These are phyloP conservation scores for Monosporascus sp. DNA, from an alignment of 2,329 filamentous ascomycete species.

Conservation along the genomic window DNA sequence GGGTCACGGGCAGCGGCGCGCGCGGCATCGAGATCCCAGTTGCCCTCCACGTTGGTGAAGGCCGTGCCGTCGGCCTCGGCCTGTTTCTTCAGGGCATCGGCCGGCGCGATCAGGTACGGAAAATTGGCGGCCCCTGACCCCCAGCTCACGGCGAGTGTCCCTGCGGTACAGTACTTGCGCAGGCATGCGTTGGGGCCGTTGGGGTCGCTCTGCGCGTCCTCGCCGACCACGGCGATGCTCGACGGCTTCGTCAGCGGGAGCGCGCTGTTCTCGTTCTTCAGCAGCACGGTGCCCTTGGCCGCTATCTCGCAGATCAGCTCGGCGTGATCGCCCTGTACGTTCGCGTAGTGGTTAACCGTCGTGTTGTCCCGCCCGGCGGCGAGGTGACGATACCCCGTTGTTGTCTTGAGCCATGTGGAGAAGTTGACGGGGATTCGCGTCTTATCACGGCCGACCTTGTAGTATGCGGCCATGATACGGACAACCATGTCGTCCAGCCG, in stretches of 20 bases:
- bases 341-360: conserved; percentile 69
- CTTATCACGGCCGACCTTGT: conserved; percentile 55
- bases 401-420: conserved; percentile 76
- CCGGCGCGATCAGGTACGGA: conserved; percentile 70
- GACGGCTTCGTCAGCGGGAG: conserved; percentile 53
- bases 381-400: conserved; percentile 62
- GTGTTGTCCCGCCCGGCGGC: conserved; percentile 56
- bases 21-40: conserved; percentile 19
- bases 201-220: conserved; percentile 72
- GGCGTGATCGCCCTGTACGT: conserved; percentile 69
- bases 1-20: conserved; percentile 15
- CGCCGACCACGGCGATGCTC: conserved; percentile 70
- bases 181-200: conserved; percentile 72
- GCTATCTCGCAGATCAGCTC: conserved; percentile 71
- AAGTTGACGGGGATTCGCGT: conserved; percentile 64
- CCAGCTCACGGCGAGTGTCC: conserved; percentile 69
- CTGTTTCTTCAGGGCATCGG: conserved; percentile 60
- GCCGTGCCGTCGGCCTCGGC: conserved; percentile 52
- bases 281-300: conserved; percentile 69
- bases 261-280: conserved; percentile 60
- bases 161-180: conserved; percentile 57
- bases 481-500: conserved; percentile 71
- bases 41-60: conserved; percentile 52
- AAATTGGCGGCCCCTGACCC: conserved; percentile 68
- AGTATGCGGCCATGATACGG: conserved; percentile 67